Evolutionary conservation across 805 yeast species (phyloP).

Genomic region (Candida dajiaensis): DNA sequence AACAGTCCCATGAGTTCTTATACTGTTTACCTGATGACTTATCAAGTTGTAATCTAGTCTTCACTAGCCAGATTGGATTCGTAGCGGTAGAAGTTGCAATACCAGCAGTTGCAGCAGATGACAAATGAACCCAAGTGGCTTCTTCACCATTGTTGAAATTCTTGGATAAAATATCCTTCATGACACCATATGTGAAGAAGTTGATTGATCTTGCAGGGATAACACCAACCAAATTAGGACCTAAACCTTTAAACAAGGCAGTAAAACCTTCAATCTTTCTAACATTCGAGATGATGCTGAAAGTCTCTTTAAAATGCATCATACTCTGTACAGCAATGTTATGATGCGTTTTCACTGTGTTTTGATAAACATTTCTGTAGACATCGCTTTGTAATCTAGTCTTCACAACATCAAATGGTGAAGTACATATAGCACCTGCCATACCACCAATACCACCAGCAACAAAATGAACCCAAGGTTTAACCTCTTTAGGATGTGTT

Average conservation of each 20-base stretch:
- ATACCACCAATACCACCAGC: constrained; percentile 95
- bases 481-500: constrained; percentile 25
- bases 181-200: constrained; percentile 93
- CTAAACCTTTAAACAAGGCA: constrained; percentile 89
- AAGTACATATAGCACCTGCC: constrained; percentile 92
- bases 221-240: constrained; percentile 95
- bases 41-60: constrained; percentile 91
- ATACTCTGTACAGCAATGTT: constrained; percentile 36
- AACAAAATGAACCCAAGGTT: constrained; percentile 74
- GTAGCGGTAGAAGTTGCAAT: constrained; percentile 93
- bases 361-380: constrained; percentile 49
- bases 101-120: constrained; percentile 89
- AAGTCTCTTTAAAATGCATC: constrained; percentile 80
- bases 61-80: constrained; percentile 95
- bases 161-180: constrained; percentile 68
- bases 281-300: constrained; percentile 61
- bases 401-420: constrained; percentile 95
- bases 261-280: constrained; percentile 74
- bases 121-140: constrained; percentile 76
- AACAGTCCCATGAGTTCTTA: constrained; percentile 81
- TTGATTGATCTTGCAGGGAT: constrained; percentile 97
- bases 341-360: constrained; percentile 25
- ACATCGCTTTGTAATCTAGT: constrained; percentile 92
- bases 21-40: constrained; percentile 61
- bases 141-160: constrained; percentile 71